These are phyloP conservation scores for Micractinium conductrix DNA, from an alignment of 139 green algal genomes.

Conservation along the genomic window DNA sequence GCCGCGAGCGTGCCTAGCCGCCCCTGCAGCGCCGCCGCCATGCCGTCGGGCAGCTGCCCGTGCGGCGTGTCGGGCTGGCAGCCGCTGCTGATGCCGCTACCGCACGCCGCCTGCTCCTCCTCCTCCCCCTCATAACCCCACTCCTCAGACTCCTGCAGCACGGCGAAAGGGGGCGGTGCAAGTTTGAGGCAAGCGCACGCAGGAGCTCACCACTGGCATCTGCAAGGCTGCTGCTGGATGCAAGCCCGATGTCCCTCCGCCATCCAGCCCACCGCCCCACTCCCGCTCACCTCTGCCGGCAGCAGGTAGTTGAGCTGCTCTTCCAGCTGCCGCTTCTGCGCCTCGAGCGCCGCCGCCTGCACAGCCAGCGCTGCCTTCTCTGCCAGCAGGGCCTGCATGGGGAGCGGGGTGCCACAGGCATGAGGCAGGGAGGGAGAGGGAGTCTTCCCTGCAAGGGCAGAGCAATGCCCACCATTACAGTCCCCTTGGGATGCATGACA, in stretches of 20 bases:
- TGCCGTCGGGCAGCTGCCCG: background rate
- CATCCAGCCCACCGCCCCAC: too few species aligned
- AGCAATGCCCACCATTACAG: too few species aligned
- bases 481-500: too few species aligned
- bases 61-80: background rate
- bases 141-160: background rate
- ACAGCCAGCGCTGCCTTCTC: slow-evolving; percentile 29
- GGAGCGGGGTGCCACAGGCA: too few species aligned
- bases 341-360: background rate
- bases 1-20: background rate
- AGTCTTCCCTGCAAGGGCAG: too few species aligned
- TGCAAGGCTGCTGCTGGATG: too few species aligned
- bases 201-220: too few species aligned
- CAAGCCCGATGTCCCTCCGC: too few species aligned
- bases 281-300: background rate
- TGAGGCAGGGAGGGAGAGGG: too few species aligned
- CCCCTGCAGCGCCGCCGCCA: background rate
- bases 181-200: too few species aligned
- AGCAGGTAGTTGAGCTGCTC: slow-evolving; percentile 35
- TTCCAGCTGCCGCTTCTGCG: slow-evolving; percentile 20
- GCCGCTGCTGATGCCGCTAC: background rate
- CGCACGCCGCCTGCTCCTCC: background rate
- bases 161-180: too few species aligned
- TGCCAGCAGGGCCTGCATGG: slow-evolving; percentile 27
- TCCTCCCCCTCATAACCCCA: background rate